phyloP scores from a whole-genome alignment of 495 filamentous ascomycete genomes.

The Achaetomiella virescens region DNA sequence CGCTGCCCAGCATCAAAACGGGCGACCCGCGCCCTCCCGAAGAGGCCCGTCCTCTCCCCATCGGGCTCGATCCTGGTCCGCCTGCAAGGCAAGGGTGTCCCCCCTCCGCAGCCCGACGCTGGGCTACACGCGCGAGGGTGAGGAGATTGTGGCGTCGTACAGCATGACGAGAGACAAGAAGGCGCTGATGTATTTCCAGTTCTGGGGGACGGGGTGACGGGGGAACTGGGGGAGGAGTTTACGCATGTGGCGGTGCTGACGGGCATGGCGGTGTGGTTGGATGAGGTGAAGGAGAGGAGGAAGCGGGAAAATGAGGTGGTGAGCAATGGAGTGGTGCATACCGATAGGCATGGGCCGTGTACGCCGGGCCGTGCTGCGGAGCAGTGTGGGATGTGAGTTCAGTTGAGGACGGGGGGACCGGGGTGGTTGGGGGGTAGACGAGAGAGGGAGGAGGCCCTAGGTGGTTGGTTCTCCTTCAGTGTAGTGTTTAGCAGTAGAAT shows the following conservation, averaged over 20 bases:
- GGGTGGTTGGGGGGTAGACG: not conserved
- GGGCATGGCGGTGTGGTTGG: constrained; percentile 3
- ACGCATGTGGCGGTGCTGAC: constrained; percentile 2
- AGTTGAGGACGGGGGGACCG: not conserved
- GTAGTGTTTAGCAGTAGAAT: no score
- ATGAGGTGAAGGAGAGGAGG: constrained; percentile 5
- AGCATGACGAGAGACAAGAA: not conserved
- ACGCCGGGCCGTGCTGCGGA: no score
- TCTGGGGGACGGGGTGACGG: constrained; percentile 10
- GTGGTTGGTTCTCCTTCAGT: no score
- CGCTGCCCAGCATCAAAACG: not conserved
- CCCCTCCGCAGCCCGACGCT: not conserved
- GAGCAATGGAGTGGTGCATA: no score
- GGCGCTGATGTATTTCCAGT: constrained; percentile 13
- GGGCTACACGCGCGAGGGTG: constrained; percentile 2
- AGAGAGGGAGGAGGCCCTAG: no score
- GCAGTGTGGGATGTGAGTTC: no score
- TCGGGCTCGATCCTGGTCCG: constrained; percentile 5
- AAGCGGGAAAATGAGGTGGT: not conserved
- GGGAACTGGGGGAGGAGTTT: constrained; percentile 7
- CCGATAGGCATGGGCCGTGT: no score
- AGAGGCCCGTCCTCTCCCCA: not conserved
- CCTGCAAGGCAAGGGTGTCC: not conserved
- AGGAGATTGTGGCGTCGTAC: constrained; percentile 13
- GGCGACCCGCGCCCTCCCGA: constrained; percentile 9